Evolutionary conservation across 148 eudicot species (phyloP), one percentile per base, ranked within the genome.

Genomic region (Camellia sinensis): DNA sequence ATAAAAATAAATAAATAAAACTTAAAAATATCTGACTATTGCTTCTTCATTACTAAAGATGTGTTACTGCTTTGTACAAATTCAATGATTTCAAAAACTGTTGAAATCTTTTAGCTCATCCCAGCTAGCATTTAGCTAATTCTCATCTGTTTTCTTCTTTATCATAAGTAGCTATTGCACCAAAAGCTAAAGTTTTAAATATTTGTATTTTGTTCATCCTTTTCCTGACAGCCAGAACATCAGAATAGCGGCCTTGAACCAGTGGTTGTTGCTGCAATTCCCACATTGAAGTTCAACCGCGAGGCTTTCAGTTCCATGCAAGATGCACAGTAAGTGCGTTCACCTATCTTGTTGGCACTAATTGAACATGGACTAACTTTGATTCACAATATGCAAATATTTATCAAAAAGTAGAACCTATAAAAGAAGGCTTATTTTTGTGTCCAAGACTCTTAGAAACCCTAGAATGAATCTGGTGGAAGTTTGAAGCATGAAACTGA

Each of bases 201-300:
- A 8, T 50, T 64, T 40, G 50, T 15, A 60, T 76, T 77, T 45
- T 45, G 71, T 54, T 3, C 45, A 64, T 56, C 2, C 67, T 74
- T 76, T 80, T 79, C 19, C 45, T 82, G 80, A 84, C 90, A 92
- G 95, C 86, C 87, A 85, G 89, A 68, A 80, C 87, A 88, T 80
- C 86, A 80, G 80, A 81, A 71, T 79, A 84, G 75, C 69, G 96
- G 92, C 44, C 91, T 92, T 43, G 87, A 88, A 82, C 89, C 91
- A 21, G 83, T 67, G 71, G 82, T 85, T 80, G 88, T 92, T 67
- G 92, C 89, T 80, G 93, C 93, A 64, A 92, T 92, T 71, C 96
- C 96, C 1, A 92, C 91, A 8, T 82, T 87, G 89, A 90, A 87
- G 82, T 92, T 84, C 79, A 70, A 83, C 53, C 86, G 79, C 0